Evolutionary conservation across 495 filamentous ascomycete genomes (phyloP).

Genomic region (Aspergillus carlsbadensis): DNA sequence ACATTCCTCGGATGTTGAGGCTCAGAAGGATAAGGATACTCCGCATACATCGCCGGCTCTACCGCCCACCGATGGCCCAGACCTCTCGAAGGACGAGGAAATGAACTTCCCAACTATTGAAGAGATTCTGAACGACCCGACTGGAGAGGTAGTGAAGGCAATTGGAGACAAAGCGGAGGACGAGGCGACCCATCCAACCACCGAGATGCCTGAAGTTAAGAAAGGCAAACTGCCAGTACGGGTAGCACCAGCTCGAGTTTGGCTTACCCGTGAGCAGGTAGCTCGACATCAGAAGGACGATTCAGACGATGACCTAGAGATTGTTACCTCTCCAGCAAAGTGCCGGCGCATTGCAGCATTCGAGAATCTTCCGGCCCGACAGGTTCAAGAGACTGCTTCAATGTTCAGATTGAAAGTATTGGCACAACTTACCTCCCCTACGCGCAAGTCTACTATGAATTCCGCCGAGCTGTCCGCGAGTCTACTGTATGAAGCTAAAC

Average conservation of each 20-base stretch:
- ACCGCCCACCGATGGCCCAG: constrained; percentile 20
- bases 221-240: constrained; percentile 23
- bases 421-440: constrained; percentile 68
- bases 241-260: constrained; percentile 37
- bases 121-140: constrained; percentile 12
- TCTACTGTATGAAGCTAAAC: constrained; percentile 66
- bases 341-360: constrained; percentile 58
- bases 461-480: constrained; percentile 65
- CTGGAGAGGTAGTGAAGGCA: constrained; percentile 9
- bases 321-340: constrained; percentile 49
- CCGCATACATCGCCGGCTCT: constrained; percentile 50
- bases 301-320: constrained; percentile 68
- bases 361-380: constrained; percentile 60
- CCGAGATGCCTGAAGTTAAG: constrained; percentile 5
- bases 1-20: constrained; percentile 51
- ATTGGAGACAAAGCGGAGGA: constrained; percentile 5
- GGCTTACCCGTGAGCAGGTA: constrained; percentile 38
- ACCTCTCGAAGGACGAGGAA: constrained; percentile 9
- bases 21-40: constrained; percentile 40
- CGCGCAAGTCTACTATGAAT: constrained; percentile 61
- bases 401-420: constrained; percentile 68
- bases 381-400: constrained; percentile 59
- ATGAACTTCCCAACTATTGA: constrained; percentile 22
- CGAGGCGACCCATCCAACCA: not conserved
- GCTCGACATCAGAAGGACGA: constrained; percentile 45